These are phyloP conservation scores for Penicillium sp. DNA, from an alignment of 2,329 filamentous ascomycete species.

Conservation along the genomic window DNA sequence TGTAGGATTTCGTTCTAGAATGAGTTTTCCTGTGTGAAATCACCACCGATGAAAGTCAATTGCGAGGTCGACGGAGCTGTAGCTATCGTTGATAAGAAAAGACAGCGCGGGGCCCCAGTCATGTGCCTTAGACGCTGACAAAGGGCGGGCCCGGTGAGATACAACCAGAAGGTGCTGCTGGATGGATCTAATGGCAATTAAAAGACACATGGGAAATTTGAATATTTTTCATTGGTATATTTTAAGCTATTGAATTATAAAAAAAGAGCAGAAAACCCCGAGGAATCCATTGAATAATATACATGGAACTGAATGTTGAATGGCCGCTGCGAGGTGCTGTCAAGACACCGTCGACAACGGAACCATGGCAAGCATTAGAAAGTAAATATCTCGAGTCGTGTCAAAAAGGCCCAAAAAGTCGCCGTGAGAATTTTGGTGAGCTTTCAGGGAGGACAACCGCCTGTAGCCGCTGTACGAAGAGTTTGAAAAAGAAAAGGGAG, in stretches of 20 bases:
- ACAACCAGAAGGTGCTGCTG: too few relatives aligned
- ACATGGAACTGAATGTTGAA: constrained; percentile 27
- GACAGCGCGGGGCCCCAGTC: constrained; percentile 25
- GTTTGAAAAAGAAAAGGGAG: not conserved
- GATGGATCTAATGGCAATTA: too few relatives aligned
- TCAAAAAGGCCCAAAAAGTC: constrained; percentile 6
- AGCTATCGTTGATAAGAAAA: not conserved
- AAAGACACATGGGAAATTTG: not conserved
- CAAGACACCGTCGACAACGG: not conserved
- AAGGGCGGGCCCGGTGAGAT: not conserved
- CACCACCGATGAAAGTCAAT: too few relatives aligned
- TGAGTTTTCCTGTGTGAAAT: too few relatives aligned
- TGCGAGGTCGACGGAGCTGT: not conserved
- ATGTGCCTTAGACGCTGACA: constrained; percentile 25
- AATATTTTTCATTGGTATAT: not conserved
- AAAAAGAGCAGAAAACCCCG: constrained; percentile 5
- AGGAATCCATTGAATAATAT: constrained; percentile 29
- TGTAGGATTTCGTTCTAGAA: too few relatives aligned
- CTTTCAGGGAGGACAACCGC: constrained; percentile 7
- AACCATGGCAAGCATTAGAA: constrained; percentile 22
- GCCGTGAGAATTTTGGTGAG: constrained; percentile 13
- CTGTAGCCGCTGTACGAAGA: constrained; percentile 20
- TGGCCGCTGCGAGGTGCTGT: not conserved
- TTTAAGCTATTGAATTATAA: not conserved
- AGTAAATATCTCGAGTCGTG: constrained; percentile 19